phyloP scores from a whole-genome alignment of 352 stramenopile genomes.

The Hyaloperonospora brassicae region DNA sequence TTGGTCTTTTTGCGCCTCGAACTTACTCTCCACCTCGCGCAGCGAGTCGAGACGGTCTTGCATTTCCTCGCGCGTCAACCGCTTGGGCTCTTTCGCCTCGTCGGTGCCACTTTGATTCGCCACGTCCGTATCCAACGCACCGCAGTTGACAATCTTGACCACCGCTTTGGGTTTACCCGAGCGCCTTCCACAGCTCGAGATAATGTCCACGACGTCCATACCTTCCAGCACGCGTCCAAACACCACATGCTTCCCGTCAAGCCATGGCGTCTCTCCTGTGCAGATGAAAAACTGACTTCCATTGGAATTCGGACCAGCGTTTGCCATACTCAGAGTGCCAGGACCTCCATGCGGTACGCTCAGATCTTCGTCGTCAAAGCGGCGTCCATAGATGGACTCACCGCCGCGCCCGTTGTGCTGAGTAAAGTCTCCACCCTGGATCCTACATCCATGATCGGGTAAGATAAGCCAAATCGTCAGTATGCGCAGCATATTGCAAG shows the following conservation, averaged over 20 bases:
- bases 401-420: constrained; percentile 88
- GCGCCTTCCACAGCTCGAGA: constrained; percentile 71
- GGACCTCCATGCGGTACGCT: constrained; percentile 59
- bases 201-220: constrained; percentile 88
- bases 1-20: constrained; percentile 44
- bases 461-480: not conserved
- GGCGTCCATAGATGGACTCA: constrained; percentile 92
- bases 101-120: constrained; percentile 4
- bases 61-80: constrained; percentile 50
- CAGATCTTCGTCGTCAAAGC: constrained; percentile 89
- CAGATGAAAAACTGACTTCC: constrained; percentile 96
- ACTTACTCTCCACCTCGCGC: constrained; percentile 54
- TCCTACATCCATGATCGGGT: constrained; percentile 35
- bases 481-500: not conserved
- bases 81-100: constrained; percentile 20
- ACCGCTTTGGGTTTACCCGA: constrained; percentile 79
- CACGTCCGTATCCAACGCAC: constrained; percentile 29
- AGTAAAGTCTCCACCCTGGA: constrained; percentile 94
- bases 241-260: constrained; percentile 95
- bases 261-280: constrained; percentile 90
- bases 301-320: constrained; percentile 86
- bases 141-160: constrained; percentile 90
- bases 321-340: constrained; percentile 85
- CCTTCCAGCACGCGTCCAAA: constrained; percentile 89
- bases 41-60: constrained; percentile 51